A percentile compares a stretch with the other conserved stretches of the same genome.
These are phyloP conservation scores for Suillus luteus DNA, from an alignment of 768 basidiomycete species.

Conservation along the genomic window DNA sequence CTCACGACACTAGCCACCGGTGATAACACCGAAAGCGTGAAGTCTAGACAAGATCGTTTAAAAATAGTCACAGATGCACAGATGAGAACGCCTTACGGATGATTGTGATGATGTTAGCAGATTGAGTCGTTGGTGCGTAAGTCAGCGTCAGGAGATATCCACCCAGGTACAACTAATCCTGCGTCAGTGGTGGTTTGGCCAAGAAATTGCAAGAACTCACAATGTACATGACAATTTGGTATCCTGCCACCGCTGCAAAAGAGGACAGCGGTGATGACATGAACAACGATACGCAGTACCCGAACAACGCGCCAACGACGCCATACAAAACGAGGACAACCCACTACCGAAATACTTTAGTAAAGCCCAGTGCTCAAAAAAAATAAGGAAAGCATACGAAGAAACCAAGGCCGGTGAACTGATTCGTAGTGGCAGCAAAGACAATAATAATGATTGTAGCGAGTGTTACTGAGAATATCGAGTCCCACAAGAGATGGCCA, in stretches of 20 bases:
- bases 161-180: slow-evolving; percentile 57
- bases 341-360: slow-evolving; percentile 50
- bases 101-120: slow-evolving; percentile 55
- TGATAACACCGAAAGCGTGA: slow-evolving; percentile 63
- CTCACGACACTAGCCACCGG: slow-evolving; percentile 72
- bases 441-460: slow-evolving; percentile 66
- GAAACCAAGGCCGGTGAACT: slow-evolving; percentile 70
- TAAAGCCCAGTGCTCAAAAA: background rate
- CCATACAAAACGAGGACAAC: slow-evolving; percentile 70
- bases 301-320: slow-evolving; percentile 64
- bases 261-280: slow-evolving; percentile 69
- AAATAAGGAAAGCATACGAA: slow-evolving; percentile 43
- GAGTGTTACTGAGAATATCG: slow-evolving; percentile 56
- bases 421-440: slow-evolving; percentile 55
- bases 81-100: slow-evolving; percentile 43
- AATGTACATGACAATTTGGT: slow-evolving; percentile 71
- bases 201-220: slow-evolving; percentile 42
- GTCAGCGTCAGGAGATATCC: slow-evolving; percentile 74
- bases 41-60: slow-evolving; percentile 41
- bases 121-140: slow-evolving; percentile 63
- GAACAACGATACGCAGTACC: slow-evolving; percentile 64
- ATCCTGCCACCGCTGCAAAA: slow-evolving; percentile 72
- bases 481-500: slow-evolving; percentile 77
- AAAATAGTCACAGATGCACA: background rate
- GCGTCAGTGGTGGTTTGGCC: background rate